These are phyloP conservation scores for Lactarius hengduanensis DNA, from an alignment of 768 basidiomycete genomes.

Conservation along the genomic window DNA sequence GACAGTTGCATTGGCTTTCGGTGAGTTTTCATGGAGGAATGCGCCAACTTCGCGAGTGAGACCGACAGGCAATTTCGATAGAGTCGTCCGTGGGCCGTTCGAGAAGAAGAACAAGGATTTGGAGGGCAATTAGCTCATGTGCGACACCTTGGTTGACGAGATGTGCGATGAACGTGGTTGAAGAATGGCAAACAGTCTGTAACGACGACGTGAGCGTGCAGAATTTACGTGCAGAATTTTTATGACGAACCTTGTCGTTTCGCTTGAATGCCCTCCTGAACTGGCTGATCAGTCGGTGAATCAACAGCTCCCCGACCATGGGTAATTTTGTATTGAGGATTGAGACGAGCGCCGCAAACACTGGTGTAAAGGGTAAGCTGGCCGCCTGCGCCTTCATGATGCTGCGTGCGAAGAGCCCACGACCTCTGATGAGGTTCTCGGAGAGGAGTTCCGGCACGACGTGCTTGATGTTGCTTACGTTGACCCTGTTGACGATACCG, in stretches of 20 bases:
- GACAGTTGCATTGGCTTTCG: slow-evolving; percentile 91
- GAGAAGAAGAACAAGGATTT: slow-evolving; percentile 93
- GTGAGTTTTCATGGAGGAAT: slow-evolving; percentile 88
- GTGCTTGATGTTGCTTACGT: slow-evolving; percentile 93
- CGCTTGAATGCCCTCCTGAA: slow-evolving; percentile 94
- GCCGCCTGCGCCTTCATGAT: slow-evolving; percentile 98
- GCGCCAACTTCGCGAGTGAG: slow-evolving; percentile 98
- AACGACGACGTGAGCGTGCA: slow-evolving; percentile 14
- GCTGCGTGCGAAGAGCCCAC: slow-evolving; percentile 89
- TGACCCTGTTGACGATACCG: slow-evolving; percentile 99
- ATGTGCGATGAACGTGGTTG: slow-evolving; percentile 75
- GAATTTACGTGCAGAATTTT: neutral
- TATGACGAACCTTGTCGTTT: slow-evolving; percentile 83
- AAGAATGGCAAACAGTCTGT: slow-evolving; percentile 90
- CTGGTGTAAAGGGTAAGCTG: slow-evolving; percentile 96
- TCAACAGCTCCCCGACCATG: slow-evolving; percentile 88
- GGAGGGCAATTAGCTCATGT: slow-evolving; percentile 90
- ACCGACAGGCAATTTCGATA: slow-evolving; percentile 96
- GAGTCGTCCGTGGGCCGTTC: slow-evolving; percentile 96
- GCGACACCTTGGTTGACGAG: slow-evolving; percentile 73
- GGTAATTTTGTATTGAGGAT: slow-evolving; percentile 98
- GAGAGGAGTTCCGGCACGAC: slow-evolving; percentile 87
- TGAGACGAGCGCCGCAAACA: slow-evolving; percentile 90
- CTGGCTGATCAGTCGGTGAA: slow-evolving; percentile 89
- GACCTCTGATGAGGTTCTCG: slow-evolving; percentile 92